A percentile compares a stretch with the other conserved stretches of the same genome.
Evolutionary conservation across 208 protist species (phyloP).

Genomic region (Crithidia mellificae): DNA sequence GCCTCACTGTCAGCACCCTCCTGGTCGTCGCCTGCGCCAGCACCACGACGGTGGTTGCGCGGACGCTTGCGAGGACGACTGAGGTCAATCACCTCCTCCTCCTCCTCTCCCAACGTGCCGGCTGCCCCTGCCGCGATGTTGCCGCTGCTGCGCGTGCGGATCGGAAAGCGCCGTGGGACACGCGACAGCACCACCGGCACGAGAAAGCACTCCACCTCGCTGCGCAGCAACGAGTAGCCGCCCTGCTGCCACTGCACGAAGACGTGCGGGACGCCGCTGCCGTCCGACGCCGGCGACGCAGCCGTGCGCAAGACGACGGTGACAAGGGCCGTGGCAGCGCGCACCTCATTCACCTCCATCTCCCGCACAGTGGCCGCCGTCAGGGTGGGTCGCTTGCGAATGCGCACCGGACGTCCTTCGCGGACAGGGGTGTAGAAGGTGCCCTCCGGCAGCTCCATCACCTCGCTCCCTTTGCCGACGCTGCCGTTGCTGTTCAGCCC

Average conservation of each 20-base stretch:
- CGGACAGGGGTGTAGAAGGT: constrained; percentile 60
- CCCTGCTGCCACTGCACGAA: constrained; percentile 77
- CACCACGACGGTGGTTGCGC: not conserved
- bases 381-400: constrained; percentile 52
- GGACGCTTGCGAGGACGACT: not conserved
- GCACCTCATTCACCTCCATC: constrained; percentile 76
- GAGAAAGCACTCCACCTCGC: constrained; percentile 50
- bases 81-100: constrained; percentile 25
- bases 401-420: constrained; percentile 43
- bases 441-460: constrained; percentile 28
- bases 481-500: not conserved
- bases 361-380: constrained; percentile 36
- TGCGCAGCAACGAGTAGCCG: constrained; percentile 65
- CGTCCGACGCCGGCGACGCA: not conserved
- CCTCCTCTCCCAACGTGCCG: no score
- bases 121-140: not conserved
- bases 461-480: not conserved
- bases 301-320: constrained; percentile 15
- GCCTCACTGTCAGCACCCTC: not conserved
- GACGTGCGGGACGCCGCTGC: constrained; percentile 7
- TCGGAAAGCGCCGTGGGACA: constrained; percentile 33
- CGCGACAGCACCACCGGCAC: constrained; percentile 36
- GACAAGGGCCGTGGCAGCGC: constrained; percentile 48
- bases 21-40: not conserved
- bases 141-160: constrained; percentile 23